Evolutionary conservation across 768 basidiomycete species (phyloP), one percentile per base, ranked within the genome.

Genomic region (Rubroboletus satanas): DNA sequence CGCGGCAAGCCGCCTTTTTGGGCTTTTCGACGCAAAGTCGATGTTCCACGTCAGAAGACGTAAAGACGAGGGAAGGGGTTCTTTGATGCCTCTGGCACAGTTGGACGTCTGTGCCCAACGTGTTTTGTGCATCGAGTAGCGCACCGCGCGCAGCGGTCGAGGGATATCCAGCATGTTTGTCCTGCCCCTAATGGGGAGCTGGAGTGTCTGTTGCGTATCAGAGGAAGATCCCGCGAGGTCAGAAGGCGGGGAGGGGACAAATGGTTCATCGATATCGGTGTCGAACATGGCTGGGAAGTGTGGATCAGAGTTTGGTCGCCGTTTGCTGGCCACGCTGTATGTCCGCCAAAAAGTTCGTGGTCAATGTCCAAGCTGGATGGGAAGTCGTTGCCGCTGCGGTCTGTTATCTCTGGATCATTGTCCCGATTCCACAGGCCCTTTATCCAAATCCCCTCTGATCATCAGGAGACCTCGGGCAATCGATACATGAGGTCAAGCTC

Each of bases 21-120:
- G 64, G 38, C 73, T 60, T 0, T 65, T 59, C 15, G 70, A 69
- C 38, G 65, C 58, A 64, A 79, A 83, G 63, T 86, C 80, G 51
- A 90, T 61, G 68, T 91, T 90, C 88, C 88, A 91, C 29, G 86
- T 83, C 57, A 90, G 67, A 46, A 91, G 66, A 52, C 75, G 75
- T 46, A 90, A 62, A 35, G 72, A 72, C 29, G 75, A 62, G n/a
- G 80, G 79, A 46, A 74, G 66, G 8, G 68, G 64, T 8, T 73
- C 71, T 39, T 64, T 65, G 59, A 71, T 60, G 37, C 69, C 68
- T 54, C 65, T 62, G n/a, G 71, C 70, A 51, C 72, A 72, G 48
- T 72, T 65, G 39, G 70, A 67, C 12, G 69, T 71, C 54, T 63
- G 71, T 49, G 71, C 48, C 70, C 70, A 71, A 7, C 71, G 65